These are phyloP conservation scores for Metschnikowia matae DNA, from an alignment of 805 yeast genomes.

Conservation along the genomic window DNA sequence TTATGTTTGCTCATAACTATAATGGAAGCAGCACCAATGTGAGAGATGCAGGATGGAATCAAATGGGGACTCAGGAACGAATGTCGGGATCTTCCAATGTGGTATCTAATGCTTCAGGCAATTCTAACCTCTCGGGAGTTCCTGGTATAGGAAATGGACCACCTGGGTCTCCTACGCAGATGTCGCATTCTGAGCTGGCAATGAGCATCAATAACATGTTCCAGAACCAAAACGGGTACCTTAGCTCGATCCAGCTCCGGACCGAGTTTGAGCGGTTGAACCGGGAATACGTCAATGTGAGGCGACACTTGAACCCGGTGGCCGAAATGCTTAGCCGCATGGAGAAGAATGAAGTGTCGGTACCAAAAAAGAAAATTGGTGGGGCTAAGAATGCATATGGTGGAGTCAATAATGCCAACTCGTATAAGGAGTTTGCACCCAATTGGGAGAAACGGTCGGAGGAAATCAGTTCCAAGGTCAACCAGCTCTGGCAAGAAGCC, in stretches of 20 bases:
- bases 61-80: neutral
- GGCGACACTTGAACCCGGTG: constrained; percentile 69
- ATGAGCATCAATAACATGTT: constrained; percentile 12
- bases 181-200: neutral
- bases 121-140: neutral
- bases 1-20: constrained; percentile 36
- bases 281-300: constrained; percentile 64
- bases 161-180: neutral
- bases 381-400: constrained; percentile 9
- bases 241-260: constrained; percentile 54
- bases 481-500: constrained; percentile 41
- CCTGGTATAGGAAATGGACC: neutral
- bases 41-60: constrained; percentile 8
- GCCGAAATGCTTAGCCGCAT: constrained; percentile 57
- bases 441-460: constrained; percentile 29
- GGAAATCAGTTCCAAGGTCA: constrained; percentile 24
- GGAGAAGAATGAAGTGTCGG: constrained; percentile 23
- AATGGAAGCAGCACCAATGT: constrained; percentile 16
- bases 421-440: constrained; percentile 34
- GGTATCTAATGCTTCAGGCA: neutral
- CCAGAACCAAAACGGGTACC: constrained; percentile 26
- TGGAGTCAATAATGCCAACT: constrained; percentile 21
- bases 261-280: constrained; percentile 78
- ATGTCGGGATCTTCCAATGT: neutral
- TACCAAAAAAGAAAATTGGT: constrained; percentile 19